A percentile compares a stretch with the other conserved stretches of the same genome.
phyloP scores from a whole-genome alignment of 2,329 filamentous ascomycete genomes.

The Sclerotinia spermophila region DNA sequence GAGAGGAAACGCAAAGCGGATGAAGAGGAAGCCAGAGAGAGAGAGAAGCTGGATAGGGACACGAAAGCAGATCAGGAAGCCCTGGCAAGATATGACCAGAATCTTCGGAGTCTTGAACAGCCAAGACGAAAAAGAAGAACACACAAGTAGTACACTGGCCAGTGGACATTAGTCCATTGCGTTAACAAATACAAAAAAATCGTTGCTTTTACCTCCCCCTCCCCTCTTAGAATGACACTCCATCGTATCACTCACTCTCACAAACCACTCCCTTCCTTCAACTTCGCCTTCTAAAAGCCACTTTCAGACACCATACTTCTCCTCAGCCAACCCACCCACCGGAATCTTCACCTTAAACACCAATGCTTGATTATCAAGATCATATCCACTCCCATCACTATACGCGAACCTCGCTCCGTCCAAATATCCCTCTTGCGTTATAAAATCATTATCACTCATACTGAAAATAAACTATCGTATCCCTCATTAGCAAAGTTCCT shows the following conservation, averaged over 20 bases:
- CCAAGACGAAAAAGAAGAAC: no score
- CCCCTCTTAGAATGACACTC: not conserved
- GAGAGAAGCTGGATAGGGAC: no score
- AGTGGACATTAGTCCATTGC: not conserved
- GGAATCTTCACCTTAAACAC: constrained; percentile 45
- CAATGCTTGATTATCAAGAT: constrained; percentile 56
- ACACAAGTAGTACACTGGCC: no score
- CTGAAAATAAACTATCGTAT: constrained; percentile 53
- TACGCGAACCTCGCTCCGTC: constrained; percentile 53
- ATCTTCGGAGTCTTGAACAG: no score
- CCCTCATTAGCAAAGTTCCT: not conserved
- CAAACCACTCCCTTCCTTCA: not conserved
- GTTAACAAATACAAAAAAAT: not conserved
- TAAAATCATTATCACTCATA: constrained; percentile 71
- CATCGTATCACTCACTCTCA: not conserved
- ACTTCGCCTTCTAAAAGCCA: not conserved
- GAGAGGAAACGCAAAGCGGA: no score
- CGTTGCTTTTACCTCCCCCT: not conserved
- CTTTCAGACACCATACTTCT: not conserved
- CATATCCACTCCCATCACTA: constrained; percentile 51
- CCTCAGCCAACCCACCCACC: not conserved
- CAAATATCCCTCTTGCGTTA: constrained; percentile 62
- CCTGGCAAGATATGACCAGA: no score
- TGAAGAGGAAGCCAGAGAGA: no score
- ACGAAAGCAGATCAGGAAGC: no score